Evolutionary conservation across 148 eudicot species (phyloP).

Genomic region (Chenopodium quinoa): DNA sequence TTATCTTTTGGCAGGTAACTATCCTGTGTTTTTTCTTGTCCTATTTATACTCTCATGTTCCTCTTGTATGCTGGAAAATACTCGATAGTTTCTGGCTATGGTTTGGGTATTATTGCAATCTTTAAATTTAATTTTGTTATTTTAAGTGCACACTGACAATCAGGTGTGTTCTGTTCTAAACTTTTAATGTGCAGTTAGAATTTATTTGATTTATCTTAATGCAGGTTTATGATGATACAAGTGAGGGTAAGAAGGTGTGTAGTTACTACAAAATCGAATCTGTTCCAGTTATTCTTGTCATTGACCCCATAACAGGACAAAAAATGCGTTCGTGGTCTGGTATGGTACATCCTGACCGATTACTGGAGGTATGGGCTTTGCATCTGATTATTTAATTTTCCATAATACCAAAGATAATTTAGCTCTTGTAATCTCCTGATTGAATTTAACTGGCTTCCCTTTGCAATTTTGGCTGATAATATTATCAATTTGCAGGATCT

Average conservation of each 20-base stretch:
- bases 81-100: not conserved
- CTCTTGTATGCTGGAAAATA: not conserved
- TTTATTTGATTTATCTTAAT: not conserved
- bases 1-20: slow-evolving; percentile 93
- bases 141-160: not conserved
- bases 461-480: not conserved
- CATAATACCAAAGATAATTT: not conserved
- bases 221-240: slow-evolving; percentile 85
- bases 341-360: slow-evolving; percentile 86
- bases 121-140: not conserved
- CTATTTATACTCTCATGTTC: not conserved
- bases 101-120: not conserved
- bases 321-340: slow-evolving; percentile 96
- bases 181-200: not conserved
- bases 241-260: slow-evolving; percentile 91
- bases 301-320: slow-evolving; percentile 96
- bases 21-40: not conserved
- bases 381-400: not conserved
- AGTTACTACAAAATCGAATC: slow-evolving; percentile 83
- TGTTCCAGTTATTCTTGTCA: slow-evolving; percentile 69
- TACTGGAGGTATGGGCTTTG: slow-evolving; percentile 66
- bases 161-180: not conserved
- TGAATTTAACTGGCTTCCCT: not conserved
- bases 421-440: not conserved
- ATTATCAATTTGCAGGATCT: slow-evolving; percentile 56